Evolutionary conservation across 2,329 filamentous ascomycete genomes (phyloP), one percentile per base, ranked within the genome.

Genomic region (Fusarium mangiferae): DNA sequence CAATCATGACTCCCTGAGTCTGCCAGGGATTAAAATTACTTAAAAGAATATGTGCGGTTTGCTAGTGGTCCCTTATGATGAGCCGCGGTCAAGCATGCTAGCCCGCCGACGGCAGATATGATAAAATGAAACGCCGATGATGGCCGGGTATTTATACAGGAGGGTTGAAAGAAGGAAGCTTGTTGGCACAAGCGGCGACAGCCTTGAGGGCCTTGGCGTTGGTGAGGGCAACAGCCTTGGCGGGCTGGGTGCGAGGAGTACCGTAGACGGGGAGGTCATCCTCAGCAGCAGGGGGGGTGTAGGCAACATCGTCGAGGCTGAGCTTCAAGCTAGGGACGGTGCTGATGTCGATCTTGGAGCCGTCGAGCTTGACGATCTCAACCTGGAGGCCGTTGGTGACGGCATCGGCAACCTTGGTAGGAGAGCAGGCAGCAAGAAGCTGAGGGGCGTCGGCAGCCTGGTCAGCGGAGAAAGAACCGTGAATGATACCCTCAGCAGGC

Each of bases 371-470:
- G 58, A 76, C 66, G 49, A 85, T 81, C 60, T 81, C 76, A 24
- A 83, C 75, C 55, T 80, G 70, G 14, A 84, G 66, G 8, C 77
- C 74, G n/a, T 63, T 66, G 35, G 75, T 66, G 61, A 82, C 75
- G 12, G 68, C 68, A 35, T 75, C 66, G 18, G 81, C 73, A 45
- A 78, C 72, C 46, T 78, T 74, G 26, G 78, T 70, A 4, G 72
- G 67, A 45, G 68, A 62, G 30, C 62, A 68, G 42, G 64, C 44
- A n/a, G 69, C 48, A 77, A 77, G 39, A 91, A 91, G 2, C 90
- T 91, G 6, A 38, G 72, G 72, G 17, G 85, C 75, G 78, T 93
- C 91, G 81, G 95, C 92, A 15, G 93, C 93, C 75, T 91, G 90
- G 68, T 84, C 83, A 56, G 87, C 82, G 54, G 86, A 82, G 42